Percentiles rank a stretch among this genome's conserved stretches.
phyloP scores from a whole-genome alignment of 1,284 basidiomycete species.

The Tranzscheliella williamsii region DNA sequence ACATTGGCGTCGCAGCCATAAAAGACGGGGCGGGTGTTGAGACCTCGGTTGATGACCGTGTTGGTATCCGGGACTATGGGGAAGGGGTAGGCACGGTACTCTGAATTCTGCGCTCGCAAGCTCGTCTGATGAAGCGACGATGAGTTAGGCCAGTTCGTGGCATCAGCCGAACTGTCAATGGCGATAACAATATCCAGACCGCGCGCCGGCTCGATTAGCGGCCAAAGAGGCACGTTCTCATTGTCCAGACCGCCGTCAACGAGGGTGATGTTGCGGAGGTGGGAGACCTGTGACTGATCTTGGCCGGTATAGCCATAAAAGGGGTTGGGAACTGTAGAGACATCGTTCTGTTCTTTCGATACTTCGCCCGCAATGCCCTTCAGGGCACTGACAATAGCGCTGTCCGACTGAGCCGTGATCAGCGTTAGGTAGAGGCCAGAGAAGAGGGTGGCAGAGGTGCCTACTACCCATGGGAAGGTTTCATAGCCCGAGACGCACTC shows the following conservation, averaged over 20 bases:
- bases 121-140: slow-evolving; percentile 62
- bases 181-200: slow-evolving; percentile 72
- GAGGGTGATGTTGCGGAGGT: slow-evolving; percentile 48
- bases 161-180: slow-evolving; percentile 69
- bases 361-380: slow-evolving; percentile 39
- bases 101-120: slow-evolving; percentile 21
- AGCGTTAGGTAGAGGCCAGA: slow-evolving; percentile 57
- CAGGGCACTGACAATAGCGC: slow-evolving; percentile 25
- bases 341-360: slow-evolving; percentile 61
- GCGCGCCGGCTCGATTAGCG: slow-evolving; percentile 70
- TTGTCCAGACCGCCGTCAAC: slow-evolving; percentile 54
- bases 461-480: slow-evolving; percentile 49
- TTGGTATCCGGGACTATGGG: slow-evolving; percentile 63
- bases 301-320: slow-evolving; percentile 61
- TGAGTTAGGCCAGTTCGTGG: slow-evolving; percentile 70
- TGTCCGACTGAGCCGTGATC: slow-evolving; percentile 31
- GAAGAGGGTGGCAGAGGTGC: slow-evolving; percentile 60
- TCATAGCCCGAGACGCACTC: slow-evolving; percentile 49
- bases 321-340: slow-evolving; percentile 63
- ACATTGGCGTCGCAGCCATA: slow-evolving; percentile 70
- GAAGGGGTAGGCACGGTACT: slow-evolving; percentile 58
- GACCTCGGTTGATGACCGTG: slow-evolving; percentile 69
- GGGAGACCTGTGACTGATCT: slow-evolving; percentile 21
- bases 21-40: slow-evolving; percentile 73
- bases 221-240: slow-evolving; percentile 70